A percentile compares a stretch with the other conserved stretches of the same genome.
These are phyloP conservation scores for Suhomyces ambrosiae DNA, from an alignment of 1,139 yeast species.

Conservation along the genomic window DNA sequence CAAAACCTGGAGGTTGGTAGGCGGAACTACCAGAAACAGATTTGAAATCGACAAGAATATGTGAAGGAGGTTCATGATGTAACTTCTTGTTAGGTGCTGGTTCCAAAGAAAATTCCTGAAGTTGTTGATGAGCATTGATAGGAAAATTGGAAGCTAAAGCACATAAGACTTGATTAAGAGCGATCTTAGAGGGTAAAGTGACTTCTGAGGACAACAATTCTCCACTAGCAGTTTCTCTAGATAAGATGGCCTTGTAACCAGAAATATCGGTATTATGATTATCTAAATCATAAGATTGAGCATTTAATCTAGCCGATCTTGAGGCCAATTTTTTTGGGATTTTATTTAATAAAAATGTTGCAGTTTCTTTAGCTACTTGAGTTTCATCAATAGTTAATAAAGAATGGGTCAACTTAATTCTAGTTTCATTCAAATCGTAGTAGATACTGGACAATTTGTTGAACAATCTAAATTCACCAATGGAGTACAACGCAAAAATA, in stretches of 20 bases:
- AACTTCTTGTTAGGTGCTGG: constrained; percentile 53
- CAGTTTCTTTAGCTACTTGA: constrained; percentile 55
- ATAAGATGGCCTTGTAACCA: constrained; percentile 72
- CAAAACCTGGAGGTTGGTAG: constrained; percentile 67
- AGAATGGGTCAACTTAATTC: constrained; percentile 58
- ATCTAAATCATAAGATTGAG: constrained; percentile 43
- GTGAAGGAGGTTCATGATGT: constrained; percentile 63
- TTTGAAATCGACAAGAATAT: constrained; percentile 77
- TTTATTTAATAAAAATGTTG: constrained; percentile 61
- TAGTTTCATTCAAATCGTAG: constrained; percentile 61
- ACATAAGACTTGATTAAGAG: constrained; percentile 68
- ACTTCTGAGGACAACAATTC: constrained; percentile 52
- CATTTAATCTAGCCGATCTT: constrained; percentile 44
- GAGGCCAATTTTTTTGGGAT: constrained; percentile 68
- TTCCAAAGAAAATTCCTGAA: constrained; percentile 35
- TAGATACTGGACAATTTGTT: constrained; percentile 55
- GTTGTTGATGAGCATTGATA: constrained; percentile 41
- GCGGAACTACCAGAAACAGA: constrained; percentile 65
- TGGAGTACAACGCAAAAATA: constrained; percentile 68
- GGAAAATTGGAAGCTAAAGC: constrained; percentile 79
- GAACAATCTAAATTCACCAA: constrained; percentile 66
- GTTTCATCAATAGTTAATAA: constrained; percentile 64
- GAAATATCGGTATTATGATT: constrained; percentile 59
- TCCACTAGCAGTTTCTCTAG: constrained; percentile 66
- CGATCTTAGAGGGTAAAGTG: constrained; percentile 58